phyloP scores from a whole-genome alignment of 2,329 filamentous ascomycete species.

The Phyllosticta citrichinensis region DNA sequence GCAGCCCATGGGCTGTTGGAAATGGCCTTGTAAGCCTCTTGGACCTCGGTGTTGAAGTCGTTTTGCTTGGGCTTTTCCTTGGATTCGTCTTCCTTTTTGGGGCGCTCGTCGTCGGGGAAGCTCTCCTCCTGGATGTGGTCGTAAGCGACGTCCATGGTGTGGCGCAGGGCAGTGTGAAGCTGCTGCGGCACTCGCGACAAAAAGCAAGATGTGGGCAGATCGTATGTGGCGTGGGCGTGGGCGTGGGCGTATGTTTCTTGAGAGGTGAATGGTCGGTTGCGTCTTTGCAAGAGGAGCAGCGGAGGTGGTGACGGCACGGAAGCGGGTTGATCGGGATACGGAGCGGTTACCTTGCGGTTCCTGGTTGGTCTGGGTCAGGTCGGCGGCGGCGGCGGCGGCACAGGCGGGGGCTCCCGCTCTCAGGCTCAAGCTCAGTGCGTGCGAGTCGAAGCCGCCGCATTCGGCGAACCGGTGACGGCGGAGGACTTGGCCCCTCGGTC shows the following conservation, averaged over 20 bases:
- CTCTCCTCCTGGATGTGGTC: conserved; percentile 90
- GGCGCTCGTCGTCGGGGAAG: conserved; percentile 35
- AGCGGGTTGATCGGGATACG: background rate
- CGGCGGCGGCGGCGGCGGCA: background rate
- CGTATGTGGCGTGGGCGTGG: background rate
- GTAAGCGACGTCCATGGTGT: conserved; percentile 85
- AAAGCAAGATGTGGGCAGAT: background rate
- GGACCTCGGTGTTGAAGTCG: conserved; percentile 75
- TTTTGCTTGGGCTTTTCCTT: conserved; percentile 20
- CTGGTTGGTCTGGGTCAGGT: background rate
- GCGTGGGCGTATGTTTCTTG: background rate
- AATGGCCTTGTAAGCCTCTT: conserved; percentile 91
- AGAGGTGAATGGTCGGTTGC: background rate
- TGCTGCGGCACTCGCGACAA: background rate
- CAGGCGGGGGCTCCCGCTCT: background rate
- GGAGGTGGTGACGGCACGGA: background rate
- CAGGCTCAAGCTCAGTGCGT: too few relatives aligned
- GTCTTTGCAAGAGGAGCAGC: background rate
- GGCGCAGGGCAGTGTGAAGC: conserved; percentile 3
- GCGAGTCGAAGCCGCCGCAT: background rate
- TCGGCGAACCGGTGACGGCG: background rate
- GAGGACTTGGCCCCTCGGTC: background rate
- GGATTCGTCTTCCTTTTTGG: conserved; percentile 32
- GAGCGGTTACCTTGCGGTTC: background rate
- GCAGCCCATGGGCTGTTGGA: conserved; percentile 86